These are phyloP conservation scores for Chlorencoelia australis DNA, from an alignment of 2,329 filamentous ascomycete genomes.

Conservation along the genomic window DNA sequence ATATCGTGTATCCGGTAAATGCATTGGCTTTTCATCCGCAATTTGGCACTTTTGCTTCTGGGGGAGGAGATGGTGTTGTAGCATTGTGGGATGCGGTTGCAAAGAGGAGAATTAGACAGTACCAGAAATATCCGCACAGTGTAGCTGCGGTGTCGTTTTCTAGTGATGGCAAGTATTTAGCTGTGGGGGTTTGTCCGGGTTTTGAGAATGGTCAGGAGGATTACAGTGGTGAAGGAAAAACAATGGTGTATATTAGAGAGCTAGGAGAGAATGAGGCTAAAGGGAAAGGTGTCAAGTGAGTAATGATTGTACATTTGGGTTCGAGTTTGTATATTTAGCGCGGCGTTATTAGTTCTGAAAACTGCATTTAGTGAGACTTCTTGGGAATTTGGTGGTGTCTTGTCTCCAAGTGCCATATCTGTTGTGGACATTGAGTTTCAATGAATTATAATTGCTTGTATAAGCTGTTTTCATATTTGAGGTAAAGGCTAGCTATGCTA, in stretches of 20 bases:
- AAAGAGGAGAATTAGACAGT: constrained; percentile 60
- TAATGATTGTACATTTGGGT: neutral
- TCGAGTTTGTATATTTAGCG: constrained; percentile 9
- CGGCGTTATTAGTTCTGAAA: constrained; percentile 9
- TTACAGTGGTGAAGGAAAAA: constrained; percentile 58
- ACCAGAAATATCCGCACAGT: constrained; percentile 53
- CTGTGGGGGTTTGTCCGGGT: constrained; percentile 56
- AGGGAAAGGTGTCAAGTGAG: constrained; percentile 25
- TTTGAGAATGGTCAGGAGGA: constrained; percentile 69
- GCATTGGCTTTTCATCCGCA: constrained; percentile 60
- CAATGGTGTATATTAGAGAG: constrained; percentile 74
- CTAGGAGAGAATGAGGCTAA: constrained; percentile 73
- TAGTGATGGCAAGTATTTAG: constrained; percentile 52
- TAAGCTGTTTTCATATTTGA: too few species aligned
- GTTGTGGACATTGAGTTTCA: too few species aligned
- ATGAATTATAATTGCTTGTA: too few species aligned
- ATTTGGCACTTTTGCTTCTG: constrained; percentile 56
- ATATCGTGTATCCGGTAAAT: constrained; percentile 66
- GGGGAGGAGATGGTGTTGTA: constrained; percentile 62
- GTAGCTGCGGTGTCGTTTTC: constrained; percentile 55
- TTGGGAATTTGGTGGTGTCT: too few species aligned
- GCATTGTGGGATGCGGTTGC: constrained; percentile 63
- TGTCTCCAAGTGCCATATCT: too few species aligned
- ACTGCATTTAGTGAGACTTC: too few species aligned
- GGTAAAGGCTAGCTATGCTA: too few species aligned